phyloP scores from a whole-genome alignment of 2,329 filamentous ascomycete genomes.

The Cytospora schulzeri region DNA sequence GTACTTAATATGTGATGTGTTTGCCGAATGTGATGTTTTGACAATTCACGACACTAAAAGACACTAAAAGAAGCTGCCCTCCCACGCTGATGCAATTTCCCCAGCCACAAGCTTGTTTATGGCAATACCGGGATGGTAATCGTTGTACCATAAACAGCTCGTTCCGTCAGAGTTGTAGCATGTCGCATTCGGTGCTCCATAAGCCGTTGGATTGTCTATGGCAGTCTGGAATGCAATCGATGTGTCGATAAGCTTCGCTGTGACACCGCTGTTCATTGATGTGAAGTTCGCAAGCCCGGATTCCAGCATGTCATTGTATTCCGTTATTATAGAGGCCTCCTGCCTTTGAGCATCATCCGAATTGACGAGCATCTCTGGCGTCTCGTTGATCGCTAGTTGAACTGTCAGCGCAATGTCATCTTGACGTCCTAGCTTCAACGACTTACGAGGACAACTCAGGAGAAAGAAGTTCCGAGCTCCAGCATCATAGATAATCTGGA shows the following conservation, averaged over 20 bases:
- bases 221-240: constrained; percentile 44
- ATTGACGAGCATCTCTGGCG: constrained; percentile 38
- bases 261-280: constrained; percentile 38
- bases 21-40: no score
- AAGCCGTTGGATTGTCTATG: constrained; percentile 43
- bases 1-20: no score
- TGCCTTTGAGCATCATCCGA: constrained; percentile 31
- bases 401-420: not conserved
- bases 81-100: constrained; percentile 39
- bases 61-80: constrained; percentile 34
- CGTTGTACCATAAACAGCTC: constrained; percentile 49
- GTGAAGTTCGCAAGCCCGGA: constrained; percentile 38
- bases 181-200: constrained; percentile 45
- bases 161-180: constrained; percentile 46
- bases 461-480: constrained; percentile 62
- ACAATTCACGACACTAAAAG: no score
- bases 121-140: constrained; percentile 45
- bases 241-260: constrained; percentile 44
- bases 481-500: constrained; percentile 50
- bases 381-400: constrained; percentile 43
- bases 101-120: constrained; percentile 45
- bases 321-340: constrained; percentile 39
- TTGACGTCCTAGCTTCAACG: accelerated
- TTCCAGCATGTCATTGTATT: constrained; percentile 42
- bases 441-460: constrained; percentile 56